Percentiles rank a stretch among this genome's conserved stretches.
phyloP scores from a whole-genome alignment of 2,329 filamentous ascomycete genomes.

The Fusarium succisae region DNA sequence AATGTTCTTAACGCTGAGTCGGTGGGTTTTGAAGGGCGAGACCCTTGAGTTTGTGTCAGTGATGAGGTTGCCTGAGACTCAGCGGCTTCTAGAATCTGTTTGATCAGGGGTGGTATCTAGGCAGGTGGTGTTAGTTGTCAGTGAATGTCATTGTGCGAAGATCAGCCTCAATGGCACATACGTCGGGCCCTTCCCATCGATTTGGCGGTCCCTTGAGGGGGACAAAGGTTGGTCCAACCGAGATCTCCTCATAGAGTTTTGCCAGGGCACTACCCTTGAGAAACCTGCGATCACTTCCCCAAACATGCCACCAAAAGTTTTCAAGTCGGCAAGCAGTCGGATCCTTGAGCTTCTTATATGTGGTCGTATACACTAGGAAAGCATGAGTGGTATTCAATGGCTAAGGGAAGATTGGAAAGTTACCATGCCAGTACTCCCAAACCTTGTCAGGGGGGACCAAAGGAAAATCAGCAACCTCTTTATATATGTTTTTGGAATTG shows the following conservation, averaged over 20 bases:
- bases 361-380: slow-evolving; percentile 66
- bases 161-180: slow-evolving; percentile 44
- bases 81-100: slow-evolving; percentile 42
- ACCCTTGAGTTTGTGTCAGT: slow-evolving; percentile 23
- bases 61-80: slow-evolving; percentile 27
- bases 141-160: not conserved
- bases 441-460: slow-evolving; percentile 63
- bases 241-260: slow-evolving; percentile 66
- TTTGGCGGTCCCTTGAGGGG: slow-evolving; percentile 63
- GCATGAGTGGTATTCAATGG: slow-evolving; percentile 14
- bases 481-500: slow-evolving; percentile 62
- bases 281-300: slow-evolving; percentile 65
- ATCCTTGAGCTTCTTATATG: slow-evolving; percentile 65
- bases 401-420: slow-evolving; percentile 10
- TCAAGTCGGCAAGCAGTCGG: slow-evolving; percentile 71
- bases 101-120: slow-evolving; percentile 44
- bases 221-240: slow-evolving; percentile 65
- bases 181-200: slow-evolving; percentile 61
- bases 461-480: slow-evolving; percentile 62
- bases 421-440: slow-evolving; percentile 67
- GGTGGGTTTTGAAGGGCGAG: slow-evolving; percentile 32
- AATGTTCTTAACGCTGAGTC: slow-evolving; percentile 37
- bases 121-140: slow-evolving; percentile 20
- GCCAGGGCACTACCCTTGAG: slow-evolving; percentile 65
- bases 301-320: slow-evolving; percentile 74